A percentile compares a stretch with the other conserved stretches of the same genome.
phyloP scores from a whole-genome alignment of 2,329 filamentous ascomycete genomes.

The Xylaria digitata region DNA sequence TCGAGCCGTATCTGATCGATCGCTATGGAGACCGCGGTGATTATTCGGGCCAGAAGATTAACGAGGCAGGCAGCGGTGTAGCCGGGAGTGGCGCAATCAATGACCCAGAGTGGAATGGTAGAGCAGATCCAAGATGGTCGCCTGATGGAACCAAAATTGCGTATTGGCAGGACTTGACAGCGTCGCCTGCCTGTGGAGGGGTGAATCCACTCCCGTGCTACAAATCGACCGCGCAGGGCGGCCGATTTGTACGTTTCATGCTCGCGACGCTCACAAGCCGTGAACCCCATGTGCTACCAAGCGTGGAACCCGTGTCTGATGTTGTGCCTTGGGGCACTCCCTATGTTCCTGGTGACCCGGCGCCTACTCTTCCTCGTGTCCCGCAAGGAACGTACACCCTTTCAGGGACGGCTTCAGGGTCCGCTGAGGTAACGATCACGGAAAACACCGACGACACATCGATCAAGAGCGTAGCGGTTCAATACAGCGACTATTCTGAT shows the following conservation, averaged over 20 bases:
- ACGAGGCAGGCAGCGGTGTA: conserved; percentile 50
- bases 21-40: conserved; percentile 56
- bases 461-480: conserved; percentile 48
- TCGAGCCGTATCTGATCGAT: conserved; percentile 58
- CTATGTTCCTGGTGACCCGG: conserved; percentile 39
- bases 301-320: background rate
- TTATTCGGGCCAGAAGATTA: conserved; percentile 59
- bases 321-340: conserved; percentile 50
- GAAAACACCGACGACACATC: conserved; percentile 24
- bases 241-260: conserved; percentile 55
- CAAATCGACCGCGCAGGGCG: conserved; percentile 53
- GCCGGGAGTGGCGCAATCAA: conserved; percentile 53
- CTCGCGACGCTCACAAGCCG: conserved; percentile 52
- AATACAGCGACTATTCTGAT: conserved; percentile 54
- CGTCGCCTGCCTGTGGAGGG: conserved; percentile 57
- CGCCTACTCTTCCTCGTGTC: conserved; percentile 15
- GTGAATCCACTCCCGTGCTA: conserved; percentile 57
- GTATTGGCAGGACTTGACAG: conserved; percentile 56
- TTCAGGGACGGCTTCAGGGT: conserved; percentile 39
- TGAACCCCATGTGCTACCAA: background rate
- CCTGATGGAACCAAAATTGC: conserved; percentile 56
- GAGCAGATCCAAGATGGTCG: conserved; percentile 58
- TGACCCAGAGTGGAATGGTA: conserved; percentile 61
- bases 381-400: conserved; percentile 29
- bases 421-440: conserved; percentile 42